Evolutionary conservation across 345 rosid genomes (phyloP).

Genomic region (Anastatica hierochuntica): DNA sequence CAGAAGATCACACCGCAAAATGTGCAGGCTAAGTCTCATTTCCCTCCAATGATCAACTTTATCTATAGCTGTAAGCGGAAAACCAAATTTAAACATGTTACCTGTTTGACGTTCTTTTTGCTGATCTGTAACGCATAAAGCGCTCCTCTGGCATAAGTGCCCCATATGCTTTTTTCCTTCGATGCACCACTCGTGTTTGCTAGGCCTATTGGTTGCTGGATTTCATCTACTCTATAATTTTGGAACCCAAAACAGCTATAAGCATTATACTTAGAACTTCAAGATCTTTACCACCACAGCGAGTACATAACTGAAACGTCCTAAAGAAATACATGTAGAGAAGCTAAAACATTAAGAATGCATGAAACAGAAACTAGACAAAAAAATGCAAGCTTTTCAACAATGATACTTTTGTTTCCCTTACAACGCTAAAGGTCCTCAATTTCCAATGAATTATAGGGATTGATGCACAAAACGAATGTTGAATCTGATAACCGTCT

Average conservation of each 20-base stretch:
- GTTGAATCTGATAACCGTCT: slow-evolving; percentile 8
- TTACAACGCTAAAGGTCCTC: background rate
- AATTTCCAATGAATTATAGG: background rate
- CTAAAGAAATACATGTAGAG: background rate
- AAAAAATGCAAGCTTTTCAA: slow-evolving; percentile 7
- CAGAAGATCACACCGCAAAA: background rate
- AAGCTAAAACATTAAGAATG: background rate
- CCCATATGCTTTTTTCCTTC: slow-evolving; percentile 56
- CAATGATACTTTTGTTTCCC: slow-evolving; percentile 8
- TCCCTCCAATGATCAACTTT: slow-evolving; percentile 1
- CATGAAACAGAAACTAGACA: background rate
- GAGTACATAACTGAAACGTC: background rate
- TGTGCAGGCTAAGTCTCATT: slow-evolving; percentile 1
- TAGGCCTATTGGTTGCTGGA: slow-evolving; percentile 36
- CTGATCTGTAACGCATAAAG: slow-evolving; percentile 60
- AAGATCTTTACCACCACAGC: background rate
- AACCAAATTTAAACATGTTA: slow-evolving; percentile 13
- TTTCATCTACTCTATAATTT: slow-evolving; percentile 52
- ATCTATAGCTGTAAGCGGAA: slow-evolving; percentile 1
- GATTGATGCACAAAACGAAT: background rate
- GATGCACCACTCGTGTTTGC: slow-evolving; percentile 24
- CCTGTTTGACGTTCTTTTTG: slow-evolving; percentile 55
- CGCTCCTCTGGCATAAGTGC: slow-evolving; percentile 86
- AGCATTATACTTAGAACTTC: background rate
- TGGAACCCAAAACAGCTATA: background rate